phyloP scores from a whole-genome alignment of 805 yeast species.

The Lachancea quebecensis region DNA sequence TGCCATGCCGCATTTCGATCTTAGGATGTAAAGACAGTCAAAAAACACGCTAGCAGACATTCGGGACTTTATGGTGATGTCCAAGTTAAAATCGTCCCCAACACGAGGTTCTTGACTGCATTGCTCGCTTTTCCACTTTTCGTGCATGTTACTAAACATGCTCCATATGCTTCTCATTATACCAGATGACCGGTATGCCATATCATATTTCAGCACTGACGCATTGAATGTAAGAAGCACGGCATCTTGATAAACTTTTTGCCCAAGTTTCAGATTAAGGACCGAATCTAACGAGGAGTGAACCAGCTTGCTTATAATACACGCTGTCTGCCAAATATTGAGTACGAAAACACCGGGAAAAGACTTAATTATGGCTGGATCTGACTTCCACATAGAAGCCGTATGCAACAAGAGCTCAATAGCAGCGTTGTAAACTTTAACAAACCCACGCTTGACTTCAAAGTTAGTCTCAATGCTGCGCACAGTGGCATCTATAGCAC shows the following conservation, averaged over 20 bases:
- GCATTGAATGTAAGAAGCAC: conserved; percentile 66
- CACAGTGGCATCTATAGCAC: conserved; percentile 9
- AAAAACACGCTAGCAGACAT: conserved; percentile 91
- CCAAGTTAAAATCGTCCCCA: conserved; percentile 30
- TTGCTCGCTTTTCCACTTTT: conserved; percentile 37
- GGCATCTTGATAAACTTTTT: conserved; percentile 58
- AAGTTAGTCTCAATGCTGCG: conserved; percentile 32
- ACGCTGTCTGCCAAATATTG: conserved; percentile 87
- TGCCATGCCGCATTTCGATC: conserved; percentile 85
- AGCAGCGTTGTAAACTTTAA: conserved; percentile 75
- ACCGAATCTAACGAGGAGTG: conserved; percentile 67
- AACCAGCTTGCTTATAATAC: conserved; percentile 68
- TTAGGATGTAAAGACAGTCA: conserved; percentile 76
- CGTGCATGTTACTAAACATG: conserved; percentile 61
- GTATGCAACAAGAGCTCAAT: conserved; percentile 64
- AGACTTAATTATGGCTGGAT: conserved; percentile 60
- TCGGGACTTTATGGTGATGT: conserved; percentile 64
- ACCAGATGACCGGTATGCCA: conserved; percentile 88
- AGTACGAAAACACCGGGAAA: conserved; percentile 79
- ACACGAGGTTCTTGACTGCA: conserved; percentile 24
- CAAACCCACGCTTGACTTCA: conserved; percentile 66
- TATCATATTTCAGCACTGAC: conserved; percentile 82
- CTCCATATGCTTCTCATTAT: conserved; percentile 95
- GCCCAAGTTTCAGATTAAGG: conserved; percentile 67
- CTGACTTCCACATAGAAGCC: conserved; percentile 49